A percentile compares a stretch with the other conserved stretches of the same genome.
These are phyloP conservation scores for Podila minutissima DNA, from an alignment of 192 early-diverging fungal genomes.

Conservation along the genomic window DNA sequence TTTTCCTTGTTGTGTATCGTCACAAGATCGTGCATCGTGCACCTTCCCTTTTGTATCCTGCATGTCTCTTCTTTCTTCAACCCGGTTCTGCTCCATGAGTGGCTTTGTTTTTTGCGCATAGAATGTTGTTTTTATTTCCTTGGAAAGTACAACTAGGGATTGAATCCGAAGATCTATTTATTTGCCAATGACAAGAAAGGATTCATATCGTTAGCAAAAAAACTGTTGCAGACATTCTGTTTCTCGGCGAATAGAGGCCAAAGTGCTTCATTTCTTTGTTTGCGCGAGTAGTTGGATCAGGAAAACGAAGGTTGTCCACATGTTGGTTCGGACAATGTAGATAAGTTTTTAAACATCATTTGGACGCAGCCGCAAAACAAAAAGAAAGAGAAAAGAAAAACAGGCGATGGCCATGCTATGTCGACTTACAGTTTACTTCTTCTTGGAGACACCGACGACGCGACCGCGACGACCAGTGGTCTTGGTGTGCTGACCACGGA, in stretches of 20 bases:
- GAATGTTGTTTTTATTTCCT: constrained; percentile 3
- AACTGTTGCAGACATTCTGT: too few species aligned
- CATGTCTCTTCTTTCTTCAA: too few species aligned
- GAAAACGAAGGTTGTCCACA: constrained; percentile 53
- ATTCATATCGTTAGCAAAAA: not conserved
- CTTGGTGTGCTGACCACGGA: constrained; percentile 99
- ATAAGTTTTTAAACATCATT: constrained; percentile 63
- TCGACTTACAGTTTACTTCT: constrained; percentile 83
- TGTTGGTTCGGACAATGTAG: constrained; percentile 66
- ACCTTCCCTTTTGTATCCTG: too few species aligned
- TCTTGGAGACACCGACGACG: constrained; percentile 98
- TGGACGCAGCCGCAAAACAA: not conserved
- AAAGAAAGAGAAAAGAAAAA: not conserved
- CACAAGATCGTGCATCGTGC: not conserved
- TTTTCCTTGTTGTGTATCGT: too few species aligned
- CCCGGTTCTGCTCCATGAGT: too few species aligned
- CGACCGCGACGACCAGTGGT: constrained; percentile 97
- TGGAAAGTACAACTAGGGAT: not conserved
- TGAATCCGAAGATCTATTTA: not conserved
- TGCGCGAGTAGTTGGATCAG: constrained; percentile 12
- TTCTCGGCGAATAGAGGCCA: too few species aligned
- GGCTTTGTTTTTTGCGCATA: not conserved
- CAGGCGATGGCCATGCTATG: constrained; percentile 77
- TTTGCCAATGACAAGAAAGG: not conserved
- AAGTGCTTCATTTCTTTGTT: too few species aligned